Evolutionary conservation across 1,284 basidiomycete genomes (phyloP).

Genomic region (Cutaneotrichosporon cutaneum): DNA sequence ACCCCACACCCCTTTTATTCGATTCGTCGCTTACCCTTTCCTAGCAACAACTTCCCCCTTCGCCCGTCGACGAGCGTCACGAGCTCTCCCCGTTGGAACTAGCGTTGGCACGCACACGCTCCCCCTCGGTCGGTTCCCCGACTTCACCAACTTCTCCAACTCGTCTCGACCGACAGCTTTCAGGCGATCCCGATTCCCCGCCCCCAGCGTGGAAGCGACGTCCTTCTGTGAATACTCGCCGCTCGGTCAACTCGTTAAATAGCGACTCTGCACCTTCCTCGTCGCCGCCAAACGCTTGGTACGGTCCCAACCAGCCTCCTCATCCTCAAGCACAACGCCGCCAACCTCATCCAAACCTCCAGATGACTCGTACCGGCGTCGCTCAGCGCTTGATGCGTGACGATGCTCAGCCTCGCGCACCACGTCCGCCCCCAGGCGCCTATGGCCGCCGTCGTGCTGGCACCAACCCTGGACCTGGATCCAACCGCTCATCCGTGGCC

Average conservation of each 20-base stretch:
- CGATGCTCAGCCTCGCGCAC: slow-evolving; percentile 1
- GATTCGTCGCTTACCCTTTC: slow-evolving; percentile 6
- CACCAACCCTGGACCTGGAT: slow-evolving; percentile 15
- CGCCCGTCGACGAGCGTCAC: slow-evolving; percentile 18
- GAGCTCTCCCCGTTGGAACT: slow-evolving; percentile 16
- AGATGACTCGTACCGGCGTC: slow-evolving; percentile 23
- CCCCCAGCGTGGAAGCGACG: slow-evolving; percentile 50
- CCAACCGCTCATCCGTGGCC: slow-evolving; percentile 40
- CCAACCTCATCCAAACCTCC: slow-evolving; percentile 19
- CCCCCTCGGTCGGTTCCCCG: slow-evolving; percentile 14
- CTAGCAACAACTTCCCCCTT: slow-evolving; percentile 25
- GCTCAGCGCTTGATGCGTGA: slow-evolving; percentile 20
- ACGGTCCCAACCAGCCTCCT: slow-evolving; percentile 1
- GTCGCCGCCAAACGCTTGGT: slow-evolving; percentile 10
- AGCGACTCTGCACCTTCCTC: slow-evolving; percentile 5
- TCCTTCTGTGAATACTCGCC: slow-evolving; percentile 12
- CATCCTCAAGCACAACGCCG: slow-evolving; percentile 17
- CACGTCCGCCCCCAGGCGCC: slow-evolving; percentile 7
- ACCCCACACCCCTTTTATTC: not conserved
- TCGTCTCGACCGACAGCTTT: slow-evolving; percentile 37
- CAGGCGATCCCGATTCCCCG: slow-evolving; percentile 44
- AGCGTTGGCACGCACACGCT: slow-evolving; percentile 21
- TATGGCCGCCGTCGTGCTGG: slow-evolving; percentile 19
- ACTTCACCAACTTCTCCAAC: slow-evolving; percentile 27
- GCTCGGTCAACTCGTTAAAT: slow-evolving; percentile 1